Evolutionary conservation across 257 asterid genomes (phyloP), one percentile per base, ranked within the genome.

Genomic region (Thymus mandschuricus): DNA sequence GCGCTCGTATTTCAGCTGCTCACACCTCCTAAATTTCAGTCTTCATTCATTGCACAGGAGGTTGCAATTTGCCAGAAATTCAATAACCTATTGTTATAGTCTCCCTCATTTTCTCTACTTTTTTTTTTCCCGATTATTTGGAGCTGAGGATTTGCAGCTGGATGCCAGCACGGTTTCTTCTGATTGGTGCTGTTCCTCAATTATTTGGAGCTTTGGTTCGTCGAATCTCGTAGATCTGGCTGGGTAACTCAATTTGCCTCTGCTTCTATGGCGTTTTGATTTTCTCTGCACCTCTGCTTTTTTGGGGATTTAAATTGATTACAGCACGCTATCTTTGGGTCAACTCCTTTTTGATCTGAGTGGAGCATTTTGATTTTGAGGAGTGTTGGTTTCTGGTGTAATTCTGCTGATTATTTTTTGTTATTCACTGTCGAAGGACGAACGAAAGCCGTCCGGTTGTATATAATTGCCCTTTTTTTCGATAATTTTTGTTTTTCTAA

Each of bases 211-310:
- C 81, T 75, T 71, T 74, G 63, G 67, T 21, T 60, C 70, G 2
- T 52, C 70, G 70, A 50, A 60, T 58, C 72, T 72, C 69, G 13
- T 59, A 77, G 89, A 84, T 84, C 89, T 81, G 83, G 82, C 86
- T 84, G 21, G 21, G 21, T 21, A 21, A 73, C 62, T 79, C 7
- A 69, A 74, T 77, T 46, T 34, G 50, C 49, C 60, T 34, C 27
- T 46, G 28, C 0, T 60, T 70, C 54, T 15, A 3, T 65, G 43
- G 31, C 8, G 8, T 31, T 61, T 9, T 28, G 21, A 13, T 52
- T 35, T 13, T 64, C 2, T 44, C 38, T 4, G 41, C 41, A 38
- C 9, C 30, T 38, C 69, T 29, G 31, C 15, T 70, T 61, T 66
- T 55, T 46, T 8, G 74, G 68, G 46, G 21, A 21, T 21, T 21